Base-by-base conservation (phyloP, 1,139 yeast species). In the Debaryomycetaceae sp. region DNA sequence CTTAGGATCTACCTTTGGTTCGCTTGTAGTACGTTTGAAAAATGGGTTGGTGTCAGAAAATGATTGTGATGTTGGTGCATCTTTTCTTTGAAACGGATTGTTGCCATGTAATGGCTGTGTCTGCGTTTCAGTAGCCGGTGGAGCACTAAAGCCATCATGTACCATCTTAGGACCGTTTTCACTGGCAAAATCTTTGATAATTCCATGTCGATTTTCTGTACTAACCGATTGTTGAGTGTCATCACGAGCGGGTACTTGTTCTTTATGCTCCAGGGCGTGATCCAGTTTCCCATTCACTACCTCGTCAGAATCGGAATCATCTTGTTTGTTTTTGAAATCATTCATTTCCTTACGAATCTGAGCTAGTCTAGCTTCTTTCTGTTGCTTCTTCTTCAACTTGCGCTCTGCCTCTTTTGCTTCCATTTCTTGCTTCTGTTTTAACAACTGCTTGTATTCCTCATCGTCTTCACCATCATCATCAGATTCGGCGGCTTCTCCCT, bases 321-420 rank as follows among this genome's bases (percentile, higher is more conserved):
- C 75, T 39, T 62, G 67, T 34, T 64, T 62, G 34, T 62, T 66
- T 45, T 60, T 61, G 53, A 78, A 51, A n/a, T 67, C 82, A 49
- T 80, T 84, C 84, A 83, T 80, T 63, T 87, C 86, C 49, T 75
- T 79, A 56, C 72, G 76, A 47, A 84, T 66, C 46, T 75, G 76
- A 1, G 86, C 87, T 50, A 83, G 64, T 42, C 83, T 71, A 36
- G 76, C 84, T 49, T 81, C 87, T 54, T 78, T 80, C 30, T 75
- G 81, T 42, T 69, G 70, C 51, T 72, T 73, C 54, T 68, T 78
- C 60, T 66, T 75, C 48, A 67, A 65, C 48, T 73, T 77, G 49
- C 78, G 69, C 50, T 77, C 80, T 37, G 58, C 58, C 45, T 76
- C 80, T 41, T 70, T 68, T 5, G 69, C 70, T 54, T 79, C 82